Evolutionary conservation across 1,284 basidiomycete species (phyloP).

Genomic region (Ceraceosorus bombacis): DNA sequence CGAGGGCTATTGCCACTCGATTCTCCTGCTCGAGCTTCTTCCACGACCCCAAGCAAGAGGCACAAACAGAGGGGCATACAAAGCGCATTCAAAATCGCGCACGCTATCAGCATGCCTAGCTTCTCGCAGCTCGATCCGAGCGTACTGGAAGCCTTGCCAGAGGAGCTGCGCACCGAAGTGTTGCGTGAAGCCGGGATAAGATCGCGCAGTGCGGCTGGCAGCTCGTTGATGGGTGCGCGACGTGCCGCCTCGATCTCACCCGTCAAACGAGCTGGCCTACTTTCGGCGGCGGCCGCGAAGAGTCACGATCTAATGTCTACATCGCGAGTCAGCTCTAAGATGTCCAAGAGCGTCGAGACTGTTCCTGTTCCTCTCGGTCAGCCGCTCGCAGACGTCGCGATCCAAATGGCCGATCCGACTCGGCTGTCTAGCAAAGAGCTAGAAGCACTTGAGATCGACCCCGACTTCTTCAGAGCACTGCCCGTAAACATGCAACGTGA

Average conservation of each 20-base stretch:
- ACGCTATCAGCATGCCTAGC: slow-evolving; percentile 27
- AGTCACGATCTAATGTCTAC: slow-evolving; percentile 5
- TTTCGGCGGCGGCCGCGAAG: slow-evolving; percentile 16
- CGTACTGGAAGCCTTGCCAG: slow-evolving; percentile 38
- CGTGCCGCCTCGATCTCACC: slow-evolving; percentile 20
- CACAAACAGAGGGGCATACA: background rate
- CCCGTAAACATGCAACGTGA: slow-evolving; percentile 34
- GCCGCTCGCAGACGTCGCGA: slow-evolving; percentile 14
- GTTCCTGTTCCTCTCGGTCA: slow-evolving; percentile 13
- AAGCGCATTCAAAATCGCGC: slow-evolving; percentile 8
- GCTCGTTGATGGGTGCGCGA: too few relatives aligned
- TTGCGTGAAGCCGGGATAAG: slow-evolving; percentile 21
- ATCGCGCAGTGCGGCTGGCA: background rate
- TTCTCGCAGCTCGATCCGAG: slow-evolving; percentile 41
- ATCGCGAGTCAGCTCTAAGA: slow-evolving; percentile 1
- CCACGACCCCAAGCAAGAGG: slow-evolving; percentile 6
- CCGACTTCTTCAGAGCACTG: slow-evolving; percentile 33
- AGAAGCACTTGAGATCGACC: slow-evolving; percentile 27
- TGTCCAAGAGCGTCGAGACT: background rate
- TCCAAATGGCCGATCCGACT: slow-evolving; percentile 21
- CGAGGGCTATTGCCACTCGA: too few relatives aligned
- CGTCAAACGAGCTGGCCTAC: slow-evolving; percentile 9
- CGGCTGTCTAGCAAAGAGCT: slow-evolving; percentile 16
- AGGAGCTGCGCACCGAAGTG: slow-evolving; percentile 33
- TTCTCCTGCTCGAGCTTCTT: slow-evolving; percentile 2